Base-by-base conservation (phyloP, 768 basidiomycete species). In the Suillus weaverae region DNA sequence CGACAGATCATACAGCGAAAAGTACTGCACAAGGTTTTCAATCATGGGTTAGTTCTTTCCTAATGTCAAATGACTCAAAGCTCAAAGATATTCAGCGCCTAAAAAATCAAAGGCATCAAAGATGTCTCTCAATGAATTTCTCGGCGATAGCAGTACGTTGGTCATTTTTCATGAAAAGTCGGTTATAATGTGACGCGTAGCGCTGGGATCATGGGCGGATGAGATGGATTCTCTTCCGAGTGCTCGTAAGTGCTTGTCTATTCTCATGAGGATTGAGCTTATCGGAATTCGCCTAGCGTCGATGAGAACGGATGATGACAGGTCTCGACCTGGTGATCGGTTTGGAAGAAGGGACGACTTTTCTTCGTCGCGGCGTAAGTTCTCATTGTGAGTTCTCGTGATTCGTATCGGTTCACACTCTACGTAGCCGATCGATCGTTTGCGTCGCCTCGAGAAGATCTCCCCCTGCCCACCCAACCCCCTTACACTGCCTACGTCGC, bases 401-500 rank as follows among this genome's bases (percentile, higher is more conserved):
- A 65, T 63, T 62, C 60, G 51, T 63, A 22, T 62, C 36, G 55
- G 69, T 69, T 60, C 54, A 65, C 60, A 18, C 48, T 63, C 64
- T 66, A 72, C 64, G 30, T 66, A 86, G 88, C 80, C 68, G 84
- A 91, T 80, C 82, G 90, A 78, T 75, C 78, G 59, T 81, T 82
- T 62, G 74, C 71, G 22, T 83, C 90, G 67, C 84, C 86, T 54
- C 86, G 95, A 63, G 95, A 97, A 73, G 96, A 99, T 74, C 81
- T 99, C 22, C 95, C 97, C n/a, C 78, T 99, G n/a, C 97, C 97
- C 16, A 92, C 92, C 53, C 86, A 87, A 62, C 94, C 97, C 14
- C 97, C 97, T 5, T 99, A 88, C 80, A 99, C 95, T 33, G 95
- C 93, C n/a, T 99, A 94, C 72, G 84, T 99, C 70, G 97, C 97